Base-by-base conservation (phyloP, 2,329 filamentous ascomycete genomes). In the Ascomycota sp. region DNA sequence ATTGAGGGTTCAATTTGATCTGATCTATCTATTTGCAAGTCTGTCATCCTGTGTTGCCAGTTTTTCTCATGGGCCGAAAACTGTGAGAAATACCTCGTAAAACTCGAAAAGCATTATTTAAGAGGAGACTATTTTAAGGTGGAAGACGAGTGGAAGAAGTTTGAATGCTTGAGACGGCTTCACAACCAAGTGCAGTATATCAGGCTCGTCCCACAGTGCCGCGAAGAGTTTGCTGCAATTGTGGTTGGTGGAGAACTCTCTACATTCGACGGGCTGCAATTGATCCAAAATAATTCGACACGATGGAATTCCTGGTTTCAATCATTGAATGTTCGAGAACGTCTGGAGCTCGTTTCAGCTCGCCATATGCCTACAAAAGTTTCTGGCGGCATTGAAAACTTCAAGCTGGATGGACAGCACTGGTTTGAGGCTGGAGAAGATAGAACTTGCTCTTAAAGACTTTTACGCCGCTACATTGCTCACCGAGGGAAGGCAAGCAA, bases 171-270 rank as follows among this genome's bases (percentile, higher is more conserved):
- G 25, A 15, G 25, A 15, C 25, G 25, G 19, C 25, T 27, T 27
- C 25, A 27, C 25, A 27, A 27, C 25, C 25, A 15, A 27, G 25
- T 27, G 25, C 25, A 15, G 25, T 27, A 27, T 15, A 27, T 27
- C 25, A 27, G 25, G 25, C 25, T 27, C 25, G 19, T 15, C 25
- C 25, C 25, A 27, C 25, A 27, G 25, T 15, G 25, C 19, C 25
- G 25, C 15, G 25, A 27, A n/a, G 25, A 27, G 25, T 27, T 27
- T 27, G 25, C 25, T 27, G 25, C 25, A 27, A 27, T 27, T 15
- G 15, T 27, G n/a, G 15, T 27, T 19, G 25, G 25, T 5, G 25
- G 25, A 9, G 25, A 27, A 7, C 25, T 27, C 25, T 27, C 25
- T 19, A 15, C n/a, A 15, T 27, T 27, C 11, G 25, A 27, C 19